Base-by-base conservation (phyloP, 2,329 filamentous ascomycete genomes). In the Cladorrhinum sp. region DNA sequence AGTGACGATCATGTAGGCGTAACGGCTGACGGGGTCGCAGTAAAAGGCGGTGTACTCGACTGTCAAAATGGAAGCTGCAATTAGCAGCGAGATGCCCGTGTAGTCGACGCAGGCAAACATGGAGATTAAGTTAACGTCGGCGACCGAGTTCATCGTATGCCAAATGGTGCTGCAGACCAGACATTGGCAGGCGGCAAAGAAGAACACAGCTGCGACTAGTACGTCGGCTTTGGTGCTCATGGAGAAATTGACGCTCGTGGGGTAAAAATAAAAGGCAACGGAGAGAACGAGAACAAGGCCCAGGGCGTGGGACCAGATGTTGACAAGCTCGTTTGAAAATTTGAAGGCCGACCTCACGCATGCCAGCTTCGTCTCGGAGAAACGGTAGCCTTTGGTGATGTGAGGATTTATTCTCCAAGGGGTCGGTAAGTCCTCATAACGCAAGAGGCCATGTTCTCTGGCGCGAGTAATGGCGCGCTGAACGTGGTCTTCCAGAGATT, bases 31-130 rank as follows among this genome's bases (percentile, higher is more conserved):
- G 2, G 95, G 93, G 71, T 99, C 95, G 78, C 95, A 97, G 79
- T 99, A 99, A 76, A 99, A 99, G 23, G 94, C 95, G 0, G 95
- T 97, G 78, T 98, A 99, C 74, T 99, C 95, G 36, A 92, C 96
- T 1, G 95, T 97, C 84, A 98, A 92, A 77, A 99, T 99, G 60
- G 91, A 96, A 9, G 95, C 92, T 2, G 95, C 92, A 57, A 99
- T 95, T 24, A 99, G 84, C 55, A 99, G 81, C 1, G 93, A 96
- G 67, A 99, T 99, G 59, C 95, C 95, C 0, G 95, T 98, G 77
- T 99, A 99, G 75, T 99, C 95, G 62, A 99, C 92, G 74, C 95
- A 99, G 18, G 95, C 95, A 71, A 99, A 98, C 64, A 92, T 89
- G 73, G 96, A 95, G 77, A 99, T 89, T 48, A 96, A 85, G 20